Base-by-base conservation (phyloP, 768 basidiomycete genomes). In the Russula ochroleuca region DNA sequence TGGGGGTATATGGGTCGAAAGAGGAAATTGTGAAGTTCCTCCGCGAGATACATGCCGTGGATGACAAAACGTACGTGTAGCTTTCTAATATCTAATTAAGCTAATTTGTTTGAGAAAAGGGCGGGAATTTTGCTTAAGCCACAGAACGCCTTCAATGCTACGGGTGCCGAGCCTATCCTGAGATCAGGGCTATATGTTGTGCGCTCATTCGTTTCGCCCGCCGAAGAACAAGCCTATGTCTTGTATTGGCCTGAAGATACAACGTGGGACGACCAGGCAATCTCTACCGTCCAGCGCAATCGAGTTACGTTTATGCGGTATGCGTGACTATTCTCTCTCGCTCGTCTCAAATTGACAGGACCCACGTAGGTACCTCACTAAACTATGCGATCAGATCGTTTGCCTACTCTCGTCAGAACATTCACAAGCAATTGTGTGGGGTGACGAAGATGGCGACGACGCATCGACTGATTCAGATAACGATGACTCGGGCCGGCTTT, bases 271-370 rank as follows among this genome's bases (percentile, higher is more conserved):
- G 83, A 85, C 70, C 71, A 75, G 17, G 79, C 82, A 0, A 54
- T 73, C 7, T 73, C 78, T 1, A 73, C 82, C 4, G 77, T 83
- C 53, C 69, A 76, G 38, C 77, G 81, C 15, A 86, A 85, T 70
- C 76, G 85, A 10, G 74, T 81, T 5, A 83, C 85, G 0, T 87
- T 86, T 68, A 85, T 86, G 82, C 73, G 85, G 85, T 83, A 71
- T 25, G 72, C 61, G 15, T 35, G 51, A 56, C 31, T n/a, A 28
- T 28, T 53, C 10, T 23, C 4, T 15, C 15, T 7, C 6, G 17
- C 40, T 2, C 25, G 3, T 19, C 7, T 40, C 19, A 33, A 17
- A 28, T 50, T 57, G 47, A 65, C 4, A 0, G 28, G 33, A n/a
- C n/a, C 9, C 5, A 31, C 5, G 13, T n/a, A 65, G 64, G 17